Percentiles rank a stretch among this genome's conserved stretches.
Conservation (phyloP, 2,329 filamentous ascomycete species). For the Alternaria sp. region DNA sequence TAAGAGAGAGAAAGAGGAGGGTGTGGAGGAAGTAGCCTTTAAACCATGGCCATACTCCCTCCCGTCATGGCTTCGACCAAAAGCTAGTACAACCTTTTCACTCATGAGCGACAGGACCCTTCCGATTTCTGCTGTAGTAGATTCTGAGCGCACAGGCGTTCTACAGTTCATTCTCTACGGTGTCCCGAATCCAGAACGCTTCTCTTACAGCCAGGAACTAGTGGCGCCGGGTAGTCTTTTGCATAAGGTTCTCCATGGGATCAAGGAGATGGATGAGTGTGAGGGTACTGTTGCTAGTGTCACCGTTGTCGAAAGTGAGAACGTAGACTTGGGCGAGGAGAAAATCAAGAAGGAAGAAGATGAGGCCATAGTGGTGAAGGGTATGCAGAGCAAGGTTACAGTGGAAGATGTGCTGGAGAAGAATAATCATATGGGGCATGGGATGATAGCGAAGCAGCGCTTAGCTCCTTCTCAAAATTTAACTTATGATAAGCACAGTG, state of each 20-base stretch:
- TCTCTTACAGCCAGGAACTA: background rate
- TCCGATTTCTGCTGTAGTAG: background rate
- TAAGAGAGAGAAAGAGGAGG: background rate
- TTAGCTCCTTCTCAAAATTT: background rate
- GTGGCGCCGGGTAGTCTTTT: background rate
- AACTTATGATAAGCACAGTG: background rate
- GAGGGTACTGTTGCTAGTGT: background rate
- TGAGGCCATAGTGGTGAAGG: background rate
- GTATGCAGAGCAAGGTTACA: background rate
- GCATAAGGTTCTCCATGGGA: background rate
- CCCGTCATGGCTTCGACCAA: conserved; percentile 11
- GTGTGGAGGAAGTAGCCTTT: background rate
- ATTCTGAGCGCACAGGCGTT: background rate
- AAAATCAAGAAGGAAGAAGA: background rate
- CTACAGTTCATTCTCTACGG: conserved; percentile 24
- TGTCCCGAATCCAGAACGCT: conserved; percentile 13
- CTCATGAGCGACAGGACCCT: background rate
- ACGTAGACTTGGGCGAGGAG: background rate
- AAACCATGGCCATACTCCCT: conserved; percentile 20
- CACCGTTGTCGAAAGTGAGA: background rate
- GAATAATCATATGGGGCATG: background rate
- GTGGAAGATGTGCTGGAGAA: background rate
- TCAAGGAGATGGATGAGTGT: background rate
- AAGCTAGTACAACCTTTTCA: conserved; percentile 19
- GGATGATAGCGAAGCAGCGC: background rate